A percentile compares a stretch with the other conserved stretches of the same genome.
Conservation (phyloP, 495 filamentous ascomycete species). For the Neurospora sp. region DNA sequence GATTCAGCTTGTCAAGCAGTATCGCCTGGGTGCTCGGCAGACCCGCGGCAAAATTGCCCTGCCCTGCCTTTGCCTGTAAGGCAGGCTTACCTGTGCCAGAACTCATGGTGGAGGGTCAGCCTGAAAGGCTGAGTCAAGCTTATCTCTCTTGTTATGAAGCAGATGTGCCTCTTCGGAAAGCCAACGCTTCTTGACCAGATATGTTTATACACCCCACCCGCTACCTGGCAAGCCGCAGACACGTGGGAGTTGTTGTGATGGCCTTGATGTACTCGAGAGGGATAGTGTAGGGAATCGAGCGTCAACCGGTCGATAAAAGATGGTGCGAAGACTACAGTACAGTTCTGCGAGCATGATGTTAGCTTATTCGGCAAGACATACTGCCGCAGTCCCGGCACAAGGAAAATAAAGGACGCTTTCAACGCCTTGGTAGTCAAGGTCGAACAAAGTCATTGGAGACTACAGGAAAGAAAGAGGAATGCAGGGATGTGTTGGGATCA, state of each 20-base stretch:
- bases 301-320: background rate
- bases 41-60: constrained; percentile 24
- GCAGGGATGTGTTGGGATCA: background rate
- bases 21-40: constrained; percentile 46
- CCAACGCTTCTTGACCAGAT: background rate
- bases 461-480: background rate
- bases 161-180: background rate
- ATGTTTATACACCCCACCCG: background rate
- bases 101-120: constrained; percentile 30
- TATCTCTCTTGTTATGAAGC: background rate
- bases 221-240: background rate
- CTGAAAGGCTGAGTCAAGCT: background rate
- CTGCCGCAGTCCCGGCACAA: background rate
- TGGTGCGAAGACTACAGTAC: background rate
- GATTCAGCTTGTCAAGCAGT: constrained; percentile 63
- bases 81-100: constrained; percentile 32
- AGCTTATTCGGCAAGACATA: background rate
- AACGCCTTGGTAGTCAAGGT: background rate
- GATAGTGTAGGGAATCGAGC: background rate
- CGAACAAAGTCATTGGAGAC: background rate
- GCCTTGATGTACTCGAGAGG: background rate
- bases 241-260: background rate
- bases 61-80: constrained; percentile 29
- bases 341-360: background rate
- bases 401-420: background rate